Evolutionary conservation across 257 asterid genomes (phyloP).

Genomic region (Nicotiana noctiflora): DNA sequence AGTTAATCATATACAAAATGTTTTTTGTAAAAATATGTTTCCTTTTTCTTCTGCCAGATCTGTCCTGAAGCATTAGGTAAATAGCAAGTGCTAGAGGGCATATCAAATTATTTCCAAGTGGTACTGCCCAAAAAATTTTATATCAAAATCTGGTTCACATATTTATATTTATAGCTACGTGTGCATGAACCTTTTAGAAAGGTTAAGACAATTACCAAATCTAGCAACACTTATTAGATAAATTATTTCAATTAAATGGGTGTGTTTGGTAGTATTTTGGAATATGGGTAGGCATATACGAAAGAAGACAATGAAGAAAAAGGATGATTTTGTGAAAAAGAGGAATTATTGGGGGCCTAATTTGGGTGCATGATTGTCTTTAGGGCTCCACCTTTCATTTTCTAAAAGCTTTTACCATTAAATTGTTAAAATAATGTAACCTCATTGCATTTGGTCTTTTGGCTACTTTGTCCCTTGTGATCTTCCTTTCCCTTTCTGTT

Average conservation of each 20-base stretch:
- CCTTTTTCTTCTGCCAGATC: background rate
- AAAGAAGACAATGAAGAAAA: conserved; percentile 15
- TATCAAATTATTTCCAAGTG: too few species aligned
- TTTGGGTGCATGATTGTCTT: conserved; percentile 16
- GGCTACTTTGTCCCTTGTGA: background rate
- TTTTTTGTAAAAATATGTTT: too few species aligned
- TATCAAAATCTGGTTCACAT: background rate
- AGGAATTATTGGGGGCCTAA: conserved; percentile 10
- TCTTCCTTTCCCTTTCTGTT: background rate
- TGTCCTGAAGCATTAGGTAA: background rate
- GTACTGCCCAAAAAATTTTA: background rate
- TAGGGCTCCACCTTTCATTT: conserved; percentile 5
- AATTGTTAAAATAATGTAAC: background rate
- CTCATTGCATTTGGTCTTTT: background rate
- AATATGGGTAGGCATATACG: background rate
- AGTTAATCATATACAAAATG: too few species aligned
- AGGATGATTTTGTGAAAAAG: background rate
- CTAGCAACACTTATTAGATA: conserved; percentile 1
- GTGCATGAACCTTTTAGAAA: background rate
- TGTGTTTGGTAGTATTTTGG: conserved; percentile 18
- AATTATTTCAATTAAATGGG: conserved; percentile 19
- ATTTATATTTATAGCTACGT: background rate
- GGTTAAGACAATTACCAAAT: conserved; percentile 3
- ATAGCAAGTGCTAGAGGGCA: too few species aligned
- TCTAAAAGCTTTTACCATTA: background rate